Evolutionary conservation across 805 yeast species (phyloP).

Genomic region (Candida maltosa): DNA sequence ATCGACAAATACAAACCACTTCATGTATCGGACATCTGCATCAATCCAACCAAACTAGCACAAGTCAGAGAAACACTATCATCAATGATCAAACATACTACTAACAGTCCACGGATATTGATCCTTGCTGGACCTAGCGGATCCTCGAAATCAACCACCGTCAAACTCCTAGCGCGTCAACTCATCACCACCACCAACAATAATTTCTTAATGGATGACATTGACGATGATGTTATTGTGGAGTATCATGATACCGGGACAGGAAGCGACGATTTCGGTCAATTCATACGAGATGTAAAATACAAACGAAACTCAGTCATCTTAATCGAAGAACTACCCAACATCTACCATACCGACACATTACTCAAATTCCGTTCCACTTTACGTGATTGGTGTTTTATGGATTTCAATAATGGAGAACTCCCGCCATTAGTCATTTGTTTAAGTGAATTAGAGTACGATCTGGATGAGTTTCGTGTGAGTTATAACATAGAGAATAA

Average conservation of each 20-base stretch:
- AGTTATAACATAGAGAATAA: constrained; percentile 51
- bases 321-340: constrained; percentile 82
- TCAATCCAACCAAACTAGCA: constrained; percentile 64
- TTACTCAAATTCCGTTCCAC: constrained; percentile 50
- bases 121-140: constrained; percentile 87
- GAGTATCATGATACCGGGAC: constrained; percentile 21
- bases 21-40: constrained; percentile 46
- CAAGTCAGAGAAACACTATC: constrained; percentile 51
- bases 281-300: constrained; percentile 59
- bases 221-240: constrained; percentile 2
- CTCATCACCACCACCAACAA: constrained; percentile 22
- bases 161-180: constrained; percentile 52
- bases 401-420: constrained; percentile 20
- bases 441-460: constrained; percentile 65
- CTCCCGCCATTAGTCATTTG: constrained; percentile 75
- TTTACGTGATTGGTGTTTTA: constrained; percentile 57
- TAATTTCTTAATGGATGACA: no score
- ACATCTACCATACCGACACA: constrained; percentile 66
- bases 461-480: constrained; percentile 10
- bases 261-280: constrained; percentile 46
- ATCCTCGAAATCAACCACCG: constrained; percentile 68
- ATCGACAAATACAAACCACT: constrained; percentile 61
- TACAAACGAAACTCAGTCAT: constrained; percentile 51
- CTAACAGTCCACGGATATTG: constrained; percentile 45
- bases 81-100: constrained; percentile 35